Base-by-base conservation (phyloP, 108 stramenopile species). In the Stephanodiscus triporus region DNA sequence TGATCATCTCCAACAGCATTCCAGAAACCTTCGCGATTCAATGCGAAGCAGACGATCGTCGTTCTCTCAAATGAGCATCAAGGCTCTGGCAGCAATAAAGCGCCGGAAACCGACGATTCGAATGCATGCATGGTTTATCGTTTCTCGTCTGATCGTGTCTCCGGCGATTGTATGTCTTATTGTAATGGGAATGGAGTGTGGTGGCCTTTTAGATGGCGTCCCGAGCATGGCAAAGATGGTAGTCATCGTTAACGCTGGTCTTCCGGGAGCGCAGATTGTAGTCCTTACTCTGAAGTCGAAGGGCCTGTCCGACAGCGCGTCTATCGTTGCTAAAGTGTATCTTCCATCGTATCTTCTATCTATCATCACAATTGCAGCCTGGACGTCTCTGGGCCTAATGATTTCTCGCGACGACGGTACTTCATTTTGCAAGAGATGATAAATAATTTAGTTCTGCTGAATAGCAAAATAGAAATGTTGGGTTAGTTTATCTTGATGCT, bases 301-400 rank as follows among this genome's bases (percentile, higher is more conserved):
- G 42, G 80, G 76, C 11, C 49, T 88, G 11, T 66, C 85, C 16
- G 86, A 89, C 16, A 77, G 80, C 37, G 91, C 91, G 14, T 78
- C 86, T 10, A 78, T 77, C 27, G 87, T 91, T 4, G 83, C 88
- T 2, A 80, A 82, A 58, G 83, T 88, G 4, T 91, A 89, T 65
- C 49, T 89, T 10, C 78, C 88, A 42, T 79, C 82, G 27, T 91
- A 91, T 55, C 27, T 85, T 45, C 59, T 91, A 0, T 85, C 80
- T 5, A 86, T 88, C 22, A n/a, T 91, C 54, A 86, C 88, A 7
- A 85, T 91, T 50, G 87, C 91, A 10, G 84, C 67, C 2, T 91
- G 91, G 91, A 82, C 87, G 19, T 82, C 88, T 20, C 37, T 91
- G 9, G 91, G 88, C 19, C 66, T 89, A n/a, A 70, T 77, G 68